These are phyloP conservation scores for Exserohilum turcica DNA, from an alignment of 2,329 filamentous ascomycete species.

Conservation along the genomic window DNA sequence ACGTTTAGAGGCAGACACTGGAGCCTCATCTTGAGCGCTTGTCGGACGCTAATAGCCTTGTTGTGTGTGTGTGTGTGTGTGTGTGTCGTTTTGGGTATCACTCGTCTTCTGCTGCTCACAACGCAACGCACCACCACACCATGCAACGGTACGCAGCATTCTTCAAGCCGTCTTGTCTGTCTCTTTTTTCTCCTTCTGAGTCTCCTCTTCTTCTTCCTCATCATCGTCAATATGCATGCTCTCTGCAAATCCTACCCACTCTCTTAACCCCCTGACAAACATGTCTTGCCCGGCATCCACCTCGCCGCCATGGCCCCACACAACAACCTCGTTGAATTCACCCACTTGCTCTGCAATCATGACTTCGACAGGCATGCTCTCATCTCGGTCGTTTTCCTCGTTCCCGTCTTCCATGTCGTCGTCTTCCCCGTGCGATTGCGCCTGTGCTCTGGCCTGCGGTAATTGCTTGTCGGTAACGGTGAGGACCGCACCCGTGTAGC, in stretches of 20 bases:
- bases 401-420: constrained; percentile 19
- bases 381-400: constrained; percentile 5
- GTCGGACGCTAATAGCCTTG: too few relatives aligned
- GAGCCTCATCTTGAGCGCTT: too few relatives aligned
- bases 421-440: constrained; percentile 10
- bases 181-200: neutral
- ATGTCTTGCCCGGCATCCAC: constrained; percentile 68
- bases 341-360: constrained; percentile 65
- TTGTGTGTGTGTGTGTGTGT: too few relatives aligned
- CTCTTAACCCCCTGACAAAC: constrained; percentile 75
- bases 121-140: neutral
- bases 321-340: constrained; percentile 73
- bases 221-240: constrained; percentile 48
- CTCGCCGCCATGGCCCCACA: constrained; percentile 81
- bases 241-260: constrained; percentile 79
- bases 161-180: neutral
- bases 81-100: neutral
- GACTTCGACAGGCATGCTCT: constrained; percentile 31
- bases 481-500: constrained; percentile 63
- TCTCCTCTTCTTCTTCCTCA: constrained; percentile 8
- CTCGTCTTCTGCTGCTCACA: neutral
- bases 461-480: constrained; percentile 35
- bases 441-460: constrained; percentile 13
- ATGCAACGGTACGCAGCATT: too few relatives aligned
- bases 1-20: too few relatives aligned